Percentiles rank a stretch among this genome's conserved stretches.
Conservation (phyloP, 176 grass and related monocot species). For the Hordeum vulgare region MorexV3_pseudomolecules_assembly NC_058518.1:438323993-438324492, state of each 20-base stretch:
- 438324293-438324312: too few relatives aligned
- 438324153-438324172: background rate
- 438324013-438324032: background rate
- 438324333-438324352: background rate
- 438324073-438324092: background rate
- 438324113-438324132: background rate
- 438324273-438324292: too few relatives aligned
- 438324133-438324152: background rate
- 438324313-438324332: background rate
- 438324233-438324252: background rate
- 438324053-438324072: background rate
- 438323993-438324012: too few relatives aligned
- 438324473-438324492: too few relatives aligned
- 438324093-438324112: background rate
- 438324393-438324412: too few relatives aligned
- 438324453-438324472: too few relatives aligned
- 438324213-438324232: background rate
- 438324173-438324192: background rate
- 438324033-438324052: background rate
- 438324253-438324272: background rate
- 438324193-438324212: background rate
- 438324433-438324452: too few relatives aligned
- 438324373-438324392: background rate
- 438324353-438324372: background rate
- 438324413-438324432: too few relatives aligned